A percentile compares a stretch with the other conserved stretches of the same genome.
Conservation (phyloP, 768 basidiomycete species). For the Leccinum barrowsii region DNA sequence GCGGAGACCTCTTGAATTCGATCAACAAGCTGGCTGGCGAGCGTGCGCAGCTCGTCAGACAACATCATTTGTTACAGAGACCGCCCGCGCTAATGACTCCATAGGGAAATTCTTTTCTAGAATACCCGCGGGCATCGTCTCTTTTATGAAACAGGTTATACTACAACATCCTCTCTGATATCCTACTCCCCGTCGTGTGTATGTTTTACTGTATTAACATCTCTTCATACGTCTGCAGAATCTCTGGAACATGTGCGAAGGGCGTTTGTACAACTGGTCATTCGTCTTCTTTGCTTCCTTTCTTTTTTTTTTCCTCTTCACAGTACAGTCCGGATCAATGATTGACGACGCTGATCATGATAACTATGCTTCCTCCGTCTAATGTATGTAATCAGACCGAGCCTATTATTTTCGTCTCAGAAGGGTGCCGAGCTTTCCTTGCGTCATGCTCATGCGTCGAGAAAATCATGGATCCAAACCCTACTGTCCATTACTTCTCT, state of each 20-base stretch:
- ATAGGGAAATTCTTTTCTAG: slow-evolving; percentile 6
- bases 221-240: neutral
- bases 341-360: neutral
- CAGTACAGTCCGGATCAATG: neutral
- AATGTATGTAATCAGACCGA: neutral
- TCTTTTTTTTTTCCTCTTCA: neutral
- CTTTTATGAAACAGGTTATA: neutral
- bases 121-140: slow-evolving; percentile 1
- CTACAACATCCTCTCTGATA: neutral
- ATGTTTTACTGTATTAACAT: neutral
- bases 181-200: neutral
- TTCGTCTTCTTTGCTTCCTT: neutral
- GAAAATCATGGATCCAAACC: too few species aligned
- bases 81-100: slow-evolving; percentile 31
- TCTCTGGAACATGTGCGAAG: neutral
- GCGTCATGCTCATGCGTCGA: too few species aligned
- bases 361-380: neutral
- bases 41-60: slow-evolving; percentile 37
- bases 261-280: neutral
- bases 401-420: neutral
- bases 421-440: neutral
- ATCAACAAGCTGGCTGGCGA: slow-evolving; percentile 79
- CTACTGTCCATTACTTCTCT: too few species aligned
- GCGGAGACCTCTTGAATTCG: slow-evolving; percentile 75
- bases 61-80: slow-evolving; percentile 30